Evolutionary conservation across 768 basidiomycete species (phyloP), one percentile per base, ranked within the genome.

Genomic region (Cyclocybe aegerita): DNA sequence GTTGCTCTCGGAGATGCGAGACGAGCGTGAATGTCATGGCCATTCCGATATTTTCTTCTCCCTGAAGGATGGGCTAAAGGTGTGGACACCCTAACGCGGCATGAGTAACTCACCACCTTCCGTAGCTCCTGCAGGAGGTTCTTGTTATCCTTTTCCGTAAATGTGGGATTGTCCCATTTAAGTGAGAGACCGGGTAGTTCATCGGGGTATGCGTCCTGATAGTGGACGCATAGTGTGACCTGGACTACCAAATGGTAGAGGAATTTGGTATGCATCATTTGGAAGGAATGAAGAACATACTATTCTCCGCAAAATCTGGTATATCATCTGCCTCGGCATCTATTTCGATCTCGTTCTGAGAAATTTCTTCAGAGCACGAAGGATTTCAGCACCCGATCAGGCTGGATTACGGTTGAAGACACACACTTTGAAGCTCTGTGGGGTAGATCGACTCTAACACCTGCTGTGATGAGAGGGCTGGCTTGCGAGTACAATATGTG

Each of bases 21-120:
- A 93, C 86, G 12, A 99, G 76, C 0, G 96, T 93, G 64, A 97
- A 99, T 12, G 94, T 95, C 94, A 98, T 98, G 2, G 97, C 94
- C 88, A 95, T 95, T 38, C 93, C 93, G 15, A 92, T 61, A 65
- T 90, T 93, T 63, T 94, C 92, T 62, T 87, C 81, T 48, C 88
- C 90, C 88, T 90, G 48, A 49, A 45, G 43, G 46, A 31, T 44
- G 54, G 45, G 30, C 46, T 36, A 32, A 10, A 32, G n/a, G 35
- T 49, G 29, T 45, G 16, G 23, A 12, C 15, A 39, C 12, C 9
- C 16, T 17, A 36, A 9, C 16, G 41, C 16, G 36, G 10, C 33
- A 39, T 32, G 37, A 35, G 39, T 33, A 46, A 70, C 82, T 50
- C 66, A 86, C 85, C 62, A 84, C 74, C 59, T 71, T 70, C 55